Evolutionary conservation across 768 basidiomycete genomes (phyloP).

Genomic region (Mycena vulgaris): DNA sequence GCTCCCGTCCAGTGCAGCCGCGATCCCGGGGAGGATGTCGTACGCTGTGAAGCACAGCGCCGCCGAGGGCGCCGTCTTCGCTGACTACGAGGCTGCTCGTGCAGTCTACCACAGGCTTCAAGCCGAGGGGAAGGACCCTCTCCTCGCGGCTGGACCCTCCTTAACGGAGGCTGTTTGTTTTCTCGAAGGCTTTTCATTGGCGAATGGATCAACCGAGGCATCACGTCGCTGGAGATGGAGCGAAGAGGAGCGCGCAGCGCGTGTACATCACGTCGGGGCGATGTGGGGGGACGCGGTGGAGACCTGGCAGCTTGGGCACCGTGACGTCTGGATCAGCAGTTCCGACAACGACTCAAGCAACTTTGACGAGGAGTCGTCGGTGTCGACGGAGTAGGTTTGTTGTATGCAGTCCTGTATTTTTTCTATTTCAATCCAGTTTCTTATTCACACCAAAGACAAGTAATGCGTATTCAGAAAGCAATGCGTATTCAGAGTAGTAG

Average conservation of each 20-base stretch:
- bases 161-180: slow-evolving; percentile 2
- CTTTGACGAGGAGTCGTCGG: neutral
- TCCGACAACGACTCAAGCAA: neutral
- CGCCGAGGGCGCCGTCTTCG: slow-evolving; percentile 4
- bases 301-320: neutral
- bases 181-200: neutral
- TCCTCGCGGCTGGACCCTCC: neutral
- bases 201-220: neutral
- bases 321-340: neutral
- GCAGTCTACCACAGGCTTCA: neutral
- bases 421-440: too few species aligned
- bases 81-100: neutral
- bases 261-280: neutral
- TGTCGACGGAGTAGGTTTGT: neutral
- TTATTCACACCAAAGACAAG: too few species aligned
- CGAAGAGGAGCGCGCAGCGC: neutral
- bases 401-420: too few species aligned
- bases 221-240: neutral
- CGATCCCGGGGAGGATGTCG: neutral
- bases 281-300: neutral
- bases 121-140: neutral
- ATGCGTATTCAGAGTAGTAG: too few species aligned
- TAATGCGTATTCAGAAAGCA: too few species aligned
- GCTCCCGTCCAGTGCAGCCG: neutral
- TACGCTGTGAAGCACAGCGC: slow-evolving; percentile 1